Evolutionary conservation across 345 rosid genomes (phyloP).

Genomic region (Arabidopsis suecica): DNA sequence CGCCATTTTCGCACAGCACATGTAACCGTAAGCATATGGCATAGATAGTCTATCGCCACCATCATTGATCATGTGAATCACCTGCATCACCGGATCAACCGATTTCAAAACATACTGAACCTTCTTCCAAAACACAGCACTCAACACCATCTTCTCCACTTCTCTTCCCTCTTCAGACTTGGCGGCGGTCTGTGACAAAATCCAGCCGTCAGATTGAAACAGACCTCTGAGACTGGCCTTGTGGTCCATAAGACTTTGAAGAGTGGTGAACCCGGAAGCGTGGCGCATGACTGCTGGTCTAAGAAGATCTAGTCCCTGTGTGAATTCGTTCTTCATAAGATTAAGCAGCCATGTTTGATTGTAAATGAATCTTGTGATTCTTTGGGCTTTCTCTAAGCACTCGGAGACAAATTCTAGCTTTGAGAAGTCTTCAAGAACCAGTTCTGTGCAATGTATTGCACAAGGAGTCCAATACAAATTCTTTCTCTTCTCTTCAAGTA

Average conservation of each 20-base stretch:
- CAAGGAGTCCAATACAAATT: conserved; percentile 85
- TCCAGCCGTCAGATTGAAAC: conserved; percentile 77
- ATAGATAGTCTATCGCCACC: conserved; percentile 53
- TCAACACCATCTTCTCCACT: conserved; percentile 61
- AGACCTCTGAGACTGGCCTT: conserved; percentile 65
- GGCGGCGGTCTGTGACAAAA: conserved; percentile 51
- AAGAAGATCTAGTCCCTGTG: conserved; percentile 72
- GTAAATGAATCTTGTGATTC: conserved; percentile 68
- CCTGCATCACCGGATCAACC: conserved; percentile 71
- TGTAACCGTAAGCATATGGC: conserved; percentile 64
- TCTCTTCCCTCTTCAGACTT: conserved; percentile 67
- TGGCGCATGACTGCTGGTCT: conserved; percentile 55
- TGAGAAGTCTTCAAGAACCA: conserved; percentile 69
- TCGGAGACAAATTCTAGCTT: conserved; percentile 66
- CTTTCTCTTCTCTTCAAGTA: conserved; percentile 78
- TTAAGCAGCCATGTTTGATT: conserved; percentile 60
- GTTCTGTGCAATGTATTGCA: conserved; percentile 65
- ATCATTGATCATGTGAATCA: conserved; percentile 56
- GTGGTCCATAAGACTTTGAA: conserved; percentile 64
- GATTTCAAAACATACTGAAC: conserved; percentile 62
- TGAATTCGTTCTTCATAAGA: conserved; percentile 71
- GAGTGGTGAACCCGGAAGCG: conserved; percentile 59
- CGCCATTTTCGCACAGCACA: conserved; percentile 65
- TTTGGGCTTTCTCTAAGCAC: conserved; percentile 66
- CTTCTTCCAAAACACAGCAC: conserved; percentile 76